These are phyloP conservation scores for Carex myosuroides DNA, from an alignment of 176 grass and related monocot species.

Conservation along the genomic window DNA sequence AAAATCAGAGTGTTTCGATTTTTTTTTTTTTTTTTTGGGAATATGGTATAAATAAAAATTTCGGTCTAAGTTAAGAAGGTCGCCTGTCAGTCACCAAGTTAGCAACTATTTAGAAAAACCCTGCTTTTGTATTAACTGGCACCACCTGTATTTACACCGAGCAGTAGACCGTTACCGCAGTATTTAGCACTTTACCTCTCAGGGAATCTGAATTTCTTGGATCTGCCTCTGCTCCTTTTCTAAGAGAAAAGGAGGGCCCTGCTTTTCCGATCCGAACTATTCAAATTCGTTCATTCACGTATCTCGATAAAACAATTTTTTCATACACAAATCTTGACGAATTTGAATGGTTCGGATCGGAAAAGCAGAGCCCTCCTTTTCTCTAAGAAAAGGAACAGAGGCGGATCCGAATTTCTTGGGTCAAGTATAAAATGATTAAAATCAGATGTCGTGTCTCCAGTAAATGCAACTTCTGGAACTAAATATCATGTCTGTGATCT, in stretches of 20 bases:
- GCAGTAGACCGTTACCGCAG: conserved; percentile 45
- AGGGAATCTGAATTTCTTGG: conserved; percentile 86
- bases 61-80: conserved; percentile 40
- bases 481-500: conserved; percentile 90
- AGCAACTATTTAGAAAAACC: conserved; percentile 23
- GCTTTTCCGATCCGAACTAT: too few relatives aligned
- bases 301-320: too few relatives aligned
- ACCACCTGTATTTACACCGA: neutral
- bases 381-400: too few relatives aligned
- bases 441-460: conserved; percentile 80
- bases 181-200: conserved; percentile 89
- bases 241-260: too few relatives aligned
- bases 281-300: too few relatives aligned
- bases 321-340: too few relatives aligned
- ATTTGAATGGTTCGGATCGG: too few relatives aligned
- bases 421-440: conserved; percentile 54
- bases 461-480: conserved; percentile 90
- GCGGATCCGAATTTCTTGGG: conserved; percentile 87
- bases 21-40: too few relatives aligned
- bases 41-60: too few relatives aligned
- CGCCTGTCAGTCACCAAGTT: conserved; percentile 49
- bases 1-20: too few relatives aligned
- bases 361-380: too few relatives aligned
- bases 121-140: neutral
- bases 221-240: too few relatives aligned